Base-by-base conservation (phyloP, 352 stramenopile species). In the Phytophthora fragariae region DNA sequence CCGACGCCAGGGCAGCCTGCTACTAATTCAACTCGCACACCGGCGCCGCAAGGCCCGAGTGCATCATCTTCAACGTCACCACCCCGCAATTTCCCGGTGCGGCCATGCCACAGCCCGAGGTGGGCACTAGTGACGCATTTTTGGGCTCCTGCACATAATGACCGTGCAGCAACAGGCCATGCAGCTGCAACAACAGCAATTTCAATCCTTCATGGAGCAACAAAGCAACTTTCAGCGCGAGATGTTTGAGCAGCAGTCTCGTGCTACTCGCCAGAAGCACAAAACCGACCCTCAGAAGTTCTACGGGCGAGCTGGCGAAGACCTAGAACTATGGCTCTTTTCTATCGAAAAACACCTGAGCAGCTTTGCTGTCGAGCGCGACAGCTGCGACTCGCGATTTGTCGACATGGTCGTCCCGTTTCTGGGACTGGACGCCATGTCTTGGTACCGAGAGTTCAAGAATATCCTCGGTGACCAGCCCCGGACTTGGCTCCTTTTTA, bases 201-300 rank as follows among this genome's bases (percentile, higher is more conserved):
- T 64, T 5, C 14, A 70, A 39, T 15, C 29, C 0, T 64, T 70
- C 44, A 58, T 64, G 63, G 29, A 70, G 44, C 63, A 65, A n/a
- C 33, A 65, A n/a, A 44, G 12, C n/a, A 53, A n/a, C 19, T 59
- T 65, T 52, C 54, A 70, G 44, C 54, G 24, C 1, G 63, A 70
- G 15, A 70, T 65, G 54, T 70, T 70, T 33, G 44, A 70, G 41
- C 39, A 53, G 15, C 63, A 59, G 47, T 31, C 44, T 41, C 44
- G 63, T 44, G 31, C 19, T 54, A 54, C 47, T 29, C 19, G 1
- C 47, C 47, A 29, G 47, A 54, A 54, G 47, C 19, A 31, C 47
- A 54, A 54, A 14, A 54, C 47, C 47, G 47, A 31, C 19, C 47
- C 47, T 54, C 47, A 2, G 7, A 54, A 54, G 47, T 31, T 54